phyloP scores from a whole-genome alignment of 306 rosid genomes.

The Leucaena leucocephala region DNA sequence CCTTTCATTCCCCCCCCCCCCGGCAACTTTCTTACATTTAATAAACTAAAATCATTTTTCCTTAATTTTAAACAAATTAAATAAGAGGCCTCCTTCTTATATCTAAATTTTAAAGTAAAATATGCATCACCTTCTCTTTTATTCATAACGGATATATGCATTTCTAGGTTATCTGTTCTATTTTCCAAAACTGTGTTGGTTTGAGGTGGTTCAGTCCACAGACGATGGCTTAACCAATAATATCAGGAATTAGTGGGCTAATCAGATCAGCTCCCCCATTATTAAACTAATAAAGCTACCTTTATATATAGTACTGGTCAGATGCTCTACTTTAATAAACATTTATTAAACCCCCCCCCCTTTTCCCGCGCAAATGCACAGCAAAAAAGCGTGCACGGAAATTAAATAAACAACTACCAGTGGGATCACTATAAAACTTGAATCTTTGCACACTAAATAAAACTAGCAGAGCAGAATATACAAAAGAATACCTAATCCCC shows the following conservation, averaged over 20 bases:
- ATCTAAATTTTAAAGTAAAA: background rate
- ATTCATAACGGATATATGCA: background rate
- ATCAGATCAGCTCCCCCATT: constrained; percentile 8
- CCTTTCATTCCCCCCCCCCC: no score
- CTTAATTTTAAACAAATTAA: background rate
- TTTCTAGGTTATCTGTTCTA: background rate
- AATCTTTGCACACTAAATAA: constrained; percentile 31
- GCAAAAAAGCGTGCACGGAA: background rate
- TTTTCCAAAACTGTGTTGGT: constrained; percentile 30
- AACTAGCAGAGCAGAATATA: background rate
- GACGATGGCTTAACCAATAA: constrained; percentile 31
- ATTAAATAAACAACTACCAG: constrained; percentile 34
- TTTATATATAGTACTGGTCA: constrained; percentile 1
- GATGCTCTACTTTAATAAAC: background rate
- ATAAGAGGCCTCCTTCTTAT: background rate
- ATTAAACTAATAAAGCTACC: background rate
- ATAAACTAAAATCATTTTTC: background rate
- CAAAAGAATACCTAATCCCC: constrained; percentile 31
- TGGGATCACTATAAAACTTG: constrained; percentile 32
- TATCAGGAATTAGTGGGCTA: constrained; percentile 34
- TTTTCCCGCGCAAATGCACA: constrained; percentile 28
- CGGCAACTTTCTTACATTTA: no score
- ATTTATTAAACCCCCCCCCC: background rate
- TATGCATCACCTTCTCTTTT: background rate
- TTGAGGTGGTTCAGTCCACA: constrained; percentile 25